Conservation (phyloP, 2,329 filamentous ascomycete species). For the Diaporthe humulicola region DNA sequence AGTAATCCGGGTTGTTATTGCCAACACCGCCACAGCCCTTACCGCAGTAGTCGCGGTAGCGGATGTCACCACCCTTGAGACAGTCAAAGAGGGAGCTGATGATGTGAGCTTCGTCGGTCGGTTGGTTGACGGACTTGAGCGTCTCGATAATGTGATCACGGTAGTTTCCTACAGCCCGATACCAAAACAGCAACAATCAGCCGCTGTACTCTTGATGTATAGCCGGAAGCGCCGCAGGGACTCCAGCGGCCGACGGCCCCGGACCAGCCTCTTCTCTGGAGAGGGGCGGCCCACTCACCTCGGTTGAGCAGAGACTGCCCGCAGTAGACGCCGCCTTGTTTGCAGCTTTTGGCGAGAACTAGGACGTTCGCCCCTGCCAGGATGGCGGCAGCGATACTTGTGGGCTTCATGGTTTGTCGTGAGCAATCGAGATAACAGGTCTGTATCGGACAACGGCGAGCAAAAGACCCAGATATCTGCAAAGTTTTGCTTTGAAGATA, state of each 20-base stretch:
- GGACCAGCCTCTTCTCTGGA: background rate
- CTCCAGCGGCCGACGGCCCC: background rate
- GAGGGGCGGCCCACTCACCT: background rate
- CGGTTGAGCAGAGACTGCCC: background rate
- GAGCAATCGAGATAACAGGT: background rate
- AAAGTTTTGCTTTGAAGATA: background rate
- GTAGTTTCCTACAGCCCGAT: background rate
- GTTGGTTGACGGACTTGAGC: background rate
- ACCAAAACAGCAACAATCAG: background rate
- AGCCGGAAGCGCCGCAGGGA: background rate
- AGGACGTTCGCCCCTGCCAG: background rate
- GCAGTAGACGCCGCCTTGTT: background rate
- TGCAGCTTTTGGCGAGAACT: background rate
- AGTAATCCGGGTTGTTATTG: background rate
- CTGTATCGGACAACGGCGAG: too few relatives aligned
- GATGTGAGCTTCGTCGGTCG: background rate
- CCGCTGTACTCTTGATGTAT: background rate
- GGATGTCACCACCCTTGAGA: background rate
- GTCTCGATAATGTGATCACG: background rate
- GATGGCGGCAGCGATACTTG: background rate
- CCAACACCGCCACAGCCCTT: background rate
- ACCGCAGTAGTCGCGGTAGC: background rate
- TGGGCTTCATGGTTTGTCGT: background rate
- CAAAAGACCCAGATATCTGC: too few relatives aligned
- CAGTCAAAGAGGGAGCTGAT: background rate